Base-by-base conservation (phyloP, 169 alveolate genomes). In the Plasmodium adleri region DNA sequence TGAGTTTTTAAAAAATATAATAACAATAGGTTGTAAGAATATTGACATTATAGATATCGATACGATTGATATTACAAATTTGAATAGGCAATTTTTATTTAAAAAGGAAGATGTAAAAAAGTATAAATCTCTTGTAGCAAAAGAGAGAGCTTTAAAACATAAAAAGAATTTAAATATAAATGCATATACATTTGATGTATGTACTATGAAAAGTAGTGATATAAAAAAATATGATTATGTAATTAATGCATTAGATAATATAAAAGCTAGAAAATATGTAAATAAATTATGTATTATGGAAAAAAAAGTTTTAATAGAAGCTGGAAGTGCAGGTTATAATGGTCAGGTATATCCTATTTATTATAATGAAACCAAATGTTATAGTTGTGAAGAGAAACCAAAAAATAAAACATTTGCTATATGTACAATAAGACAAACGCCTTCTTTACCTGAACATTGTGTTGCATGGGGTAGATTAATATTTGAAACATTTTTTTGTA, bases 391-490 rank as follows among this genome's bases (percentile, higher is more conserved):
- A 50, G 98, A 95, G 1, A 95, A 95, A 87, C 97, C 98, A 1
- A 88, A 94, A 59, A 95, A 94, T 63, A 97, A 97, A 93, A 86
- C 96, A 28, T 98, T 95, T 62, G 99, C 99, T 3, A 98, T 99
- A 49, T 99, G 99, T 76, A 98, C 99, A 20, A 97, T 99, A 22
- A 97, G 99, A 50, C 97, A 98, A 76, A 96, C 97, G n/a, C 99
- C 99, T 24, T 98, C 98, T 54, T 97, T 96, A 91, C 98, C 99
- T 50, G 99, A 98, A 83, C 99, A 99, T 92, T 98, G 99, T 94
- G 96, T 99, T 8, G 99, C 98, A 54, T 99, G 99, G 99, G 99
- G 98, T 12, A 97, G 98, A 87, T 93, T 94, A 56, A 96, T 98
- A 26, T 97, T 96, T 83, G 98, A 97, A 88, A 92, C 76, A 22